Evolutionary conservation across 805 yeast species (phyloP).

Genomic region (Metschnikowia gelsemii): DNA sequence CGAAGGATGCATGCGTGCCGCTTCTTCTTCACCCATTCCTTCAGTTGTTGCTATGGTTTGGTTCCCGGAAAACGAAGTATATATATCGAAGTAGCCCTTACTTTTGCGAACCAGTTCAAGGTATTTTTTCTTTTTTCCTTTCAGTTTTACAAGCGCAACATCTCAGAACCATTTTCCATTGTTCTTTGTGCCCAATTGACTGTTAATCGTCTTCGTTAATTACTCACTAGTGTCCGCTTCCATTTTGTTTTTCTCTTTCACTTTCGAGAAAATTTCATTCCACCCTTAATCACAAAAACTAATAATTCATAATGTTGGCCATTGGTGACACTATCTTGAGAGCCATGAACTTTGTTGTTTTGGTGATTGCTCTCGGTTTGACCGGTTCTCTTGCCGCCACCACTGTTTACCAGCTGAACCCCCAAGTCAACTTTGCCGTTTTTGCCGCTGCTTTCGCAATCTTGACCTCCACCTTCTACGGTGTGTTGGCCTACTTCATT

Average conservation of each 20-base stretch:
- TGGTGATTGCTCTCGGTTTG: conserved; percentile 79
- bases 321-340: conserved; percentile 77
- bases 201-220: conserved; percentile 2
- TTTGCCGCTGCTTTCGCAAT: conserved; percentile 88
- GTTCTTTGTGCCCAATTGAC: conserved; percentile 8
- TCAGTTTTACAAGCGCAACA: conserved; percentile 4
- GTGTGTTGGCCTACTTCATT: conserved; percentile 71
- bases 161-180: background rate
- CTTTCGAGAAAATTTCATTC: background rate
- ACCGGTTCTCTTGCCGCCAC: conserved; percentile 85
- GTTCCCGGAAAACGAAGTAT: conserved; percentile 10
- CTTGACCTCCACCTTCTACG: conserved; percentile 77
- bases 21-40: conserved; percentile 9
- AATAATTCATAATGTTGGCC: conserved; percentile 49
- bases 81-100: conserved; percentile 9
- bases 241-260: conserved; percentile 1
- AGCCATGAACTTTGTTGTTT: conserved; percentile 67
- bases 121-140: conserved; percentile 7
- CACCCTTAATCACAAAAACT: conserved; percentile 2
- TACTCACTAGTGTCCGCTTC: background rate
- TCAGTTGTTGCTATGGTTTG: conserved; percentile 17
- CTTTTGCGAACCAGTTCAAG: conserved; percentile 1
- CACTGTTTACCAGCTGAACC: conserved; percentile 47
- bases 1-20: conserved; percentile 15
- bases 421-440: conserved; percentile 86